Conservation (phyloP, 176 grass and related monocot species). For the Rhynchospora tenuis region DNA sequence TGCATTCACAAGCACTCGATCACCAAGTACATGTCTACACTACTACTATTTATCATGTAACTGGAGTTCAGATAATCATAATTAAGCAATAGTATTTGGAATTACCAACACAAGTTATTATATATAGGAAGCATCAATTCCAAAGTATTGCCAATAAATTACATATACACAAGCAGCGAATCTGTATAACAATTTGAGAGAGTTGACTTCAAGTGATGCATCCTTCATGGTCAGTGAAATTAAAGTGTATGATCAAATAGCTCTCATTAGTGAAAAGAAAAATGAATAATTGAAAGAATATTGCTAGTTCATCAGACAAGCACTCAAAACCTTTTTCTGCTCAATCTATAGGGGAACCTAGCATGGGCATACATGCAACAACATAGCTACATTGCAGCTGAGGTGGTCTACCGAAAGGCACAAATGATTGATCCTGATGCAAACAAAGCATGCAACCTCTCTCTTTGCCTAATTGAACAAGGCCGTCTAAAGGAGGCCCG, state of each 20-base stretch:
- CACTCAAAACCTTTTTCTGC: background rate
- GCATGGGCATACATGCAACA: constrained; percentile 95
- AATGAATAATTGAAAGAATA: background rate
- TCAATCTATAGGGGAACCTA: constrained; percentile 49
- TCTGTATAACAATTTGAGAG: background rate
- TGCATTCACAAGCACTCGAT: background rate
- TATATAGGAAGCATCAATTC: background rate
- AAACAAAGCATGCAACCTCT: constrained; percentile 85
- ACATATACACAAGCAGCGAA: background rate
- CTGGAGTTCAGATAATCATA: too few relatives aligned
- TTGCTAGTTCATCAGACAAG: background rate
- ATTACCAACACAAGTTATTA: background rate
- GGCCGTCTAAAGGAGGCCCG: constrained; percentile 45
- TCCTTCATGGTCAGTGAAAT: background rate
- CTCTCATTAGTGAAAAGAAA: background rate
- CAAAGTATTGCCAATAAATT: background rate
- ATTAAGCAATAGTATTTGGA: too few relatives aligned
- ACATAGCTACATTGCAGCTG: constrained; percentile 65
- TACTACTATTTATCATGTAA: background rate
- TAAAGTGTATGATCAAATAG: background rate
- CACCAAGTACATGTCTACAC: background rate
- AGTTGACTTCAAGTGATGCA: background rate
- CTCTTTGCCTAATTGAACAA: constrained; percentile 65
- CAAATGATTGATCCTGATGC: constrained; percentile 84
- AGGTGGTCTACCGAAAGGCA: constrained; percentile 80